phyloP scores from a whole-genome alignment of 1,284 basidiomycete species.

The Meripilus lineatus region DNA sequence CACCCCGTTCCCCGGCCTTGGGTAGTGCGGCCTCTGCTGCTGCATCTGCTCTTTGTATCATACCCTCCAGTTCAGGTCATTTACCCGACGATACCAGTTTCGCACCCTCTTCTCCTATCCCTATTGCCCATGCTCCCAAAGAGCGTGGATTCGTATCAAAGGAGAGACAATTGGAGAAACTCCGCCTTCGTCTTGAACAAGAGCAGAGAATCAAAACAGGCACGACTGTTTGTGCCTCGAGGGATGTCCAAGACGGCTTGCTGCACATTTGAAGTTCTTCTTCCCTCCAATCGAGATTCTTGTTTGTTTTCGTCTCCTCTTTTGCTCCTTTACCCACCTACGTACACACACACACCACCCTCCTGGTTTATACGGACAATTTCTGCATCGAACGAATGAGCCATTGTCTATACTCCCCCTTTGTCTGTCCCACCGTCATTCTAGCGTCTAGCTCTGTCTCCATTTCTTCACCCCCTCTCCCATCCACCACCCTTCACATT shows the following conservation, averaged over 20 bases:
- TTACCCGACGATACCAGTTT: slow-evolving; percentile 10
- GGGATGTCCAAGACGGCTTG: slow-evolving; percentile 34
- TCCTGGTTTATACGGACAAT: no score
- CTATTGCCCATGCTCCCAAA: neutral
- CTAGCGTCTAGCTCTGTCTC: no score
- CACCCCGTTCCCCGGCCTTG: slow-evolving; percentile 15
- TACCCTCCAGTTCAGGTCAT: slow-evolving; percentile 19
- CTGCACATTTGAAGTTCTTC: slow-evolving; percentile 23
- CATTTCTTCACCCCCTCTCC: no score
- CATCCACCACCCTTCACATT: no score
- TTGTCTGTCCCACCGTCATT: no score
- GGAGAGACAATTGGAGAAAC: slow-evolving; percentile 57
- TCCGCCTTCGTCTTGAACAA: slow-evolving; percentile 46
- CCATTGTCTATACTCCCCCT: no score
- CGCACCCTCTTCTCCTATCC: neutral
- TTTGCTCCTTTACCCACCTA: no score
- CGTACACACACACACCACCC: no score
- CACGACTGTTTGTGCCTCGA: slow-evolving; percentile 28
- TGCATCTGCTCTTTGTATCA: slow-evolving; percentile 22
- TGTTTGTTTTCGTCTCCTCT: no score
- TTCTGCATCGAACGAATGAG: no score
- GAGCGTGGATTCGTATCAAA: slow-evolving; percentile 46
- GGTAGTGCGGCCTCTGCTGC: slow-evolving; percentile 16
- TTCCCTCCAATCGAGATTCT: slow-evolving; percentile 3
- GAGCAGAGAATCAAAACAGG: slow-evolving; percentile 24